Percentiles rank a stretch among this genome's conserved stretches.
These are phyloP conservation scores for Solanum boliviense DNA, from an alignment of 257 asterid genomes.

Conservation along the genomic window DNA sequence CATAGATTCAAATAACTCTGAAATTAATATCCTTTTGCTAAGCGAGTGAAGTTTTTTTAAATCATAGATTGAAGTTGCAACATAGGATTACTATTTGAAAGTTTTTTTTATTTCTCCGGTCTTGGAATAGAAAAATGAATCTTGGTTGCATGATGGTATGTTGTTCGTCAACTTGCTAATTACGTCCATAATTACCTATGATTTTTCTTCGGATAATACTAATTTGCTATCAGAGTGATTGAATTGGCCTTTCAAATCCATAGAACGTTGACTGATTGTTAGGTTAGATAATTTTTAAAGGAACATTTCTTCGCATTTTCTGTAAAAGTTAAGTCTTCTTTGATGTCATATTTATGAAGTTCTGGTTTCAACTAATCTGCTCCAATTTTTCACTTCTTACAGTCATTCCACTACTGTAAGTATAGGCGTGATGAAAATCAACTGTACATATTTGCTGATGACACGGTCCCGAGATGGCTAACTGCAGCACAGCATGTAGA, in stretches of 20 bases:
- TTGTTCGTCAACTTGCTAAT: not conserved
- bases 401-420: conserved; percentile 99
- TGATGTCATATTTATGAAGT: not conserved
- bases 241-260: not conserved
- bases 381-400: conserved; percentile 6
- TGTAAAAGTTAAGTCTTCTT: not conserved
- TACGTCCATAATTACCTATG: not conserved
- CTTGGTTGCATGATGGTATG: not conserved
- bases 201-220: not conserved
- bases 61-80: not conserved
- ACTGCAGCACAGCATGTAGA: conserved; percentile 82
- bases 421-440: conserved; percentile 97
- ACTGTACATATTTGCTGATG: conserved; percentile 95
- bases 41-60: not conserved
- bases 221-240: not conserved
- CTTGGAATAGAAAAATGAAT: not conserved
- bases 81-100: not conserved
- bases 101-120: not conserved
- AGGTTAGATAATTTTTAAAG: not conserved
- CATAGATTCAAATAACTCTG: not conserved
- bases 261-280: not conserved
- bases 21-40: not conserved
- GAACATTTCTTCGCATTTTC: not conserved
- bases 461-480: conserved; percentile 97
- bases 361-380: not conserved